Evolutionary conservation across 2,329 filamentous ascomycete genomes (phyloP).

Genomic region (Monosporascus sp.): DNA sequence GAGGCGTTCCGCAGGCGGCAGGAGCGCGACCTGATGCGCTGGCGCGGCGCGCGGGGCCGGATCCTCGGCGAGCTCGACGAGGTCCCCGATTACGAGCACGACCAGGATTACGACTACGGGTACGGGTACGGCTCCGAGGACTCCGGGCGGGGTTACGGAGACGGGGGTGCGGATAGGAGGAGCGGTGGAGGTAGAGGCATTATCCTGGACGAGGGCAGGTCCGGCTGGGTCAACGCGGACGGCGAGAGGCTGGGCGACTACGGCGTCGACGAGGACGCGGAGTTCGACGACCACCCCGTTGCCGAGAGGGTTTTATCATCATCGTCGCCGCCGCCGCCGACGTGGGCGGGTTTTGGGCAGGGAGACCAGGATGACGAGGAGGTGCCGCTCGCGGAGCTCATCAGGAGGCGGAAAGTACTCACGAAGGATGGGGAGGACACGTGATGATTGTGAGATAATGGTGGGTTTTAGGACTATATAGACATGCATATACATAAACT

Average conservation of each 20-base stretch:
- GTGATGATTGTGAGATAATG: constrained; percentile 14
- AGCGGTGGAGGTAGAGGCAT: constrained; percentile 25
- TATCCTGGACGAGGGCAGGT: constrained; percentile 40
- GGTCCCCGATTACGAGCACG: constrained; percentile 38
- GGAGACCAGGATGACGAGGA: constrained; percentile 47
- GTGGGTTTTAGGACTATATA: too few relatives aligned
- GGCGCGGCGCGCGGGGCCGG: constrained; percentile 25
- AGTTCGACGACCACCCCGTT: constrained; percentile 33
- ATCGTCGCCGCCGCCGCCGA: too few relatives aligned
- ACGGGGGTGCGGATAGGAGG: neutral
- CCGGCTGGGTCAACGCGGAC: constrained; percentile 69
- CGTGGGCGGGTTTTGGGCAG: neutral
- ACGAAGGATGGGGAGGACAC: constrained; percentile 26
- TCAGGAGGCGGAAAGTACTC: constrained; percentile 48
- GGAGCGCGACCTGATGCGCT: constrained; percentile 39
- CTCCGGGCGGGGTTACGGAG: neutral
- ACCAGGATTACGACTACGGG: constrained; percentile 47
- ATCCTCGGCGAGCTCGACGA: constrained; percentile 49
- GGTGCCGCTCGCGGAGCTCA: constrained; percentile 64
- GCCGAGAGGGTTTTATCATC: constrained; percentile 43
- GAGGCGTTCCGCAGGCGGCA: constrained; percentile 48
- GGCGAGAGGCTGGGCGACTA: constrained; percentile 72
- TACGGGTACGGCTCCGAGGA: constrained; percentile 10
- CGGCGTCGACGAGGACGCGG: constrained; percentile 72
- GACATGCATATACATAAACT: too few relatives aligned